Base-by-base conservation (phyloP, 495 filamentous ascomycete genomes). In the Jackrogersella minutella region DNA sequence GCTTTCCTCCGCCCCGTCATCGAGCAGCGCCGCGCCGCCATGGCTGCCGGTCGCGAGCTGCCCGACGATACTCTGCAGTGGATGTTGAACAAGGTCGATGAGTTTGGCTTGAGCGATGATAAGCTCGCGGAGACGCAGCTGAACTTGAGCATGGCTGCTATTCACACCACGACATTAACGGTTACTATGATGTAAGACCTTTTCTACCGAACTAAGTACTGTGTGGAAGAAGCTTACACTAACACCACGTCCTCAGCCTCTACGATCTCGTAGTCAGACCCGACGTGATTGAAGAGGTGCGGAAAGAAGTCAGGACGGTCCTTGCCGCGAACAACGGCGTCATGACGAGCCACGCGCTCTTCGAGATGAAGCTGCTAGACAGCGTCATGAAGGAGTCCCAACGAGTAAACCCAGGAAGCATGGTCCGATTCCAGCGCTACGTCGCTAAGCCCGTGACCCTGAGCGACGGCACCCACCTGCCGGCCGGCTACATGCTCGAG, bases 41-140 rank as follows among this genome's bases (percentile, higher is more conserved):
- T 58, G 59, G 5, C 56, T 54, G 53, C 28, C 21, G 53, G 62
- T 22, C 50, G 72, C 7, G 68, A 76, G 11, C 56, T 66, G 54
- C 73, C 76, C 0, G 68, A 77, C 39, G 77, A 80, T 55, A 71
- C 76, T 47, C 62, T 82, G 33, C 74, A 79, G 63, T 81, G 79
- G 80, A 33, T 81, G 39, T 70, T 81, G 54, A 68, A 75, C 41
- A 63, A 68, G 63, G 58, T 46, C 14, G 65, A 53, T 21, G 61
- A 62, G 51, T 7, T 55, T 30, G 50, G 59, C 6, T n/a, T 63
- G 41, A 62, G 16, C n/a, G 68, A 66, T 14, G 57, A 69, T 16
- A 64, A 65, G 0, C 46, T 79, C 11, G 79, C 78, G 2, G 70
- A 72, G 19, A 34, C 69, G 9, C 78, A 80, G 58, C 74, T 81